Evolutionary conservation across 768 basidiomycete genomes (phyloP), one percentile per base, ranked within the genome.

Genomic region (Trametopsis cervina): DNA sequence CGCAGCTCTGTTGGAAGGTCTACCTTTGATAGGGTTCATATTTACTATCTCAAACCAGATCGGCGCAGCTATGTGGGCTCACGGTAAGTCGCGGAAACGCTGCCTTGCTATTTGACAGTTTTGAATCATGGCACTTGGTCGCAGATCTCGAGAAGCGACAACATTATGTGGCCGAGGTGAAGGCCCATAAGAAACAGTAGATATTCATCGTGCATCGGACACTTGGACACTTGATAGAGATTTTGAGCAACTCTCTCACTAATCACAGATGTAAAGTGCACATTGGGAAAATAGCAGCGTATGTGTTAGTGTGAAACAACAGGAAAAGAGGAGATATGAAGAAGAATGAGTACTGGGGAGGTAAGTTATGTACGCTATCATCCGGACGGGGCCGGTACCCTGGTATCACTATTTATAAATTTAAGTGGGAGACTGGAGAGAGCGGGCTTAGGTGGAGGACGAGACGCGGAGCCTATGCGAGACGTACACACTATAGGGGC

Each of bases 31-130:
- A 2, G 93, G 93, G 0, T 66, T 95, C 4, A 64, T 85, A 9
- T 90, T 95, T 61, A 83, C 83, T 1, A 71, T 95, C 15, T 92
- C 89, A 0, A 94, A 95, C 61, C 75, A 89, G 4, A 77, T 95
- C 21, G 92, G 92, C 4, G 93, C 89, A 2, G 91, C 91, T 1
- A 95, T 96, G 93, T 96, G 91, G 85, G 86, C 88, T 4, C 80
- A 83, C 53, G 87, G 85, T 87, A 47, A 13, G 71, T 57, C 21
- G 20, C 17, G 18, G 10, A 21, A 10, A 20, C n/a, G 9, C 39
- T 27, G 18, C 17, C 42, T 35, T 11, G 24, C 18, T 36, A 29
- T 21, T 22, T 12, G 6, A 4, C n/a, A 6, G 18, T 2, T 2
- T 18, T 41, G 0, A 33, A 7, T 33, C 29, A 22, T 42, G 23